A percentile compares a stretch with the other conserved stretches of the same genome.
These are phyloP conservation scores for Corymbia citriodora DNA, from an alignment of 441 rosid species.

Conservation along the genomic window DNA sequence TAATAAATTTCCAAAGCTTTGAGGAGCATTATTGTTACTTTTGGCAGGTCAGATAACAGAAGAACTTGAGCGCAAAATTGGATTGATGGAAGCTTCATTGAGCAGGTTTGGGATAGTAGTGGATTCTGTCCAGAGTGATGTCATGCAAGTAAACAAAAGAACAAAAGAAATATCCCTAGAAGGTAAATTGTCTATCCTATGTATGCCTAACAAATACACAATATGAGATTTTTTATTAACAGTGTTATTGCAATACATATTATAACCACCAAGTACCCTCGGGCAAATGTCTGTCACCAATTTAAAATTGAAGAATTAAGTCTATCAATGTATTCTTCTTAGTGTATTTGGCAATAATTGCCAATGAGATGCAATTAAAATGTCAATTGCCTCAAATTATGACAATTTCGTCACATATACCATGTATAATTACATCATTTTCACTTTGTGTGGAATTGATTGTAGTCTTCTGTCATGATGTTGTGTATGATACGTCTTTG, in stretches of 20 bases:
- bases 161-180: slow-evolving; percentile 64
- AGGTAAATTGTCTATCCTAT: slow-evolving; percentile 40
- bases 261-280: background rate
- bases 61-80: slow-evolving; percentile 69
- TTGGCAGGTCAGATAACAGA: slow-evolving; percentile 56
- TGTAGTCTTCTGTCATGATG: background rate
- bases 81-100: slow-evolving; percentile 69
- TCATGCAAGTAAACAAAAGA: slow-evolving; percentile 81
- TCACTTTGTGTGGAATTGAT: background rate
- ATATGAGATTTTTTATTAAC: background rate
- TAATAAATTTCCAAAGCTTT: background rate
- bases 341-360: background rate
- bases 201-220: background rate
- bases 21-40: background rate
- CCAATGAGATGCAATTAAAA: background rate
- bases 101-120: slow-evolving; percentile 72
- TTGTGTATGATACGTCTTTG: background rate
- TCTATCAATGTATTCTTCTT: background rate
- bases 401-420: background rate
- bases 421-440: background rate
- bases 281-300: background rate
- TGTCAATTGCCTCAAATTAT: background rate
- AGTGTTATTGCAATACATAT: background rate
- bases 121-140: slow-evolving; percentile 77
- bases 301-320: background rate